Evolutionary conservation across 805 yeast genomes (phyloP).

Genomic region (Aciculoconidium aculeatum): DNA sequence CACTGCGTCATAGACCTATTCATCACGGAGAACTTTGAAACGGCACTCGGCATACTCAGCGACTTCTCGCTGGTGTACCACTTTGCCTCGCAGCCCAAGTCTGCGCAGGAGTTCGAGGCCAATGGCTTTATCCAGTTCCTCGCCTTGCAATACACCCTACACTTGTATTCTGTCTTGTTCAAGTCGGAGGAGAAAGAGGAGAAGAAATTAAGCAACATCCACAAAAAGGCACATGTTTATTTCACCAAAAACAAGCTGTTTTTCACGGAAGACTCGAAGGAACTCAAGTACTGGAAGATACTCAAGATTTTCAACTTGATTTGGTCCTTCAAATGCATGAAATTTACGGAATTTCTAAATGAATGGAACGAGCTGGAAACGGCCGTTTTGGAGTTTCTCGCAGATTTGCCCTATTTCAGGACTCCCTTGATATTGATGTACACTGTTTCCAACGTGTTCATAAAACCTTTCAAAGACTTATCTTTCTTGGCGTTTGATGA

Average conservation of each 20-base stretch:
- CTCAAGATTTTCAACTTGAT: slow-evolving; percentile 16
- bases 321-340: slow-evolving; percentile 19
- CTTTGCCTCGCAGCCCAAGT: slow-evolving; percentile 21
- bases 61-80: slow-evolving; percentile 4
- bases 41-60: slow-evolving; percentile 3
- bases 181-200: slow-evolving; percentile 8
- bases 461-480: slow-evolving; percentile 25
- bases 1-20: too few species aligned
- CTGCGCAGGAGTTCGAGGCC: slow-evolving; percentile 12
- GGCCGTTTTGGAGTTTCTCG: too few species aligned
- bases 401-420: slow-evolving; percentile 8
- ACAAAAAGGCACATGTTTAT: slow-evolving; percentile 20
- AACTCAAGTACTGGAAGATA: slow-evolving; percentile 1
- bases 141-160: slow-evolving; percentile 19
- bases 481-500: slow-evolving; percentile 15
- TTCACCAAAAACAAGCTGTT: slow-evolving; percentile 15
- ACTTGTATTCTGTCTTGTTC: slow-evolving; percentile 19
- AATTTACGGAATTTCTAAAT: slow-evolving; percentile 19
- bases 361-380: slow-evolving; percentile 17
- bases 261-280: slow-evolving; percentile 6
- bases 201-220: slow-evolving; percentile 11
- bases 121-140: slow-evolving; percentile 25
- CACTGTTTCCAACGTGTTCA: slow-evolving; percentile 18
- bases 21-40: slow-evolving; percentile 3
- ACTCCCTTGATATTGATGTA: slow-evolving; percentile 20